Evolutionary conservation across 345 rosid genomes (phyloP), one percentile per base, ranked within the genome.

Genomic region (Mallotus nudiflorus): DNA sequence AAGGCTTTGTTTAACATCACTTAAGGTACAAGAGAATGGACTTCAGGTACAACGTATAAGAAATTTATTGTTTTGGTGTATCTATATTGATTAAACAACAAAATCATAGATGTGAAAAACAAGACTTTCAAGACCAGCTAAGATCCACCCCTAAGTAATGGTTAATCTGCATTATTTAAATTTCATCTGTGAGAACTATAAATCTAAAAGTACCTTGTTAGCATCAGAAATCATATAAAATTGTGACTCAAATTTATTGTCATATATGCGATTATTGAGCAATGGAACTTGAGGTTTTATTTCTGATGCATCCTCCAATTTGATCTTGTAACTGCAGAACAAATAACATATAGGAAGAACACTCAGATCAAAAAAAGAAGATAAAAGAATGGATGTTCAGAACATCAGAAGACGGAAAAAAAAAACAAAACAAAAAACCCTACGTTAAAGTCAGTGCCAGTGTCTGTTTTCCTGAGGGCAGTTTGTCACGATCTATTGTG

Each of bases 221-320:
- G 82, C 27, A 67, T 95, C 99, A 65, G 93, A 90, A 82, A 95
- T 89, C 91, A 92, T 85, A 79, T 85, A 95, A 85, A 92, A 92
- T 62, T 95, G 99, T 27, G 98, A 95, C 83, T 95, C 98, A 71
- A 92, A 95, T 84, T 90, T 95, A 63, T 85, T 92, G 85, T 95
- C 99, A 81, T 95, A 95, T 68, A 95, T 85, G 67, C 99, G 97
- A 84, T 88, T 85, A 81, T 92, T 95, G 70, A 95, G 88, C 71
- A 95, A 75, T 6, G 99, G 99, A 74, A 95, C 83, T 57, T 83
- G 80, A 31, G 99, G 98, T 78, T 83, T 89, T 42, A 90, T 89
- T 82, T 88, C 90, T 73, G 98, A 91, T 73, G 85, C 98, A 65
- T 92, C 98, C 78, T 92, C 99, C 79, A 95, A 83, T 82, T 92